Evolutionary conservation across 768 basidiomycete species (phyloP).

Genomic region (Lactarius akahatsu): DNA sequence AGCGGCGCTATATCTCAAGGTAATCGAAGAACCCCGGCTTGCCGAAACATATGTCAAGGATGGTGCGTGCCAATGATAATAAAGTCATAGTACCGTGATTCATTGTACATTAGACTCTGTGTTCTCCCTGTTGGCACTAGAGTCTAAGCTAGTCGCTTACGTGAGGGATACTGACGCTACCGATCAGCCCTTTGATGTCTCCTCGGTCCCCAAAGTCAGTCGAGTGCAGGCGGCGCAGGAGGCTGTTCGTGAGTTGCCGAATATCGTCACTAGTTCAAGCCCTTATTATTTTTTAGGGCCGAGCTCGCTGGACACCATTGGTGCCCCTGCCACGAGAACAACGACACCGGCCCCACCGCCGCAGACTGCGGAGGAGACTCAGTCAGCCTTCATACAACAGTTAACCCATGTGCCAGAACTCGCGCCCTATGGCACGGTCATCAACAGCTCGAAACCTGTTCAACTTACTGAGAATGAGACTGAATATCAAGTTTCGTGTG

Average conservation of each 20-base stretch:
- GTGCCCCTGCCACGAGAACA: conserved; percentile 63
- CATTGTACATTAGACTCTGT: conserved; percentile 68
- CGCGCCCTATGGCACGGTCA: conserved; percentile 75
- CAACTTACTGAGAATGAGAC: conserved; percentile 96
- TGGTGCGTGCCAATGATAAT: conserved; percentile 49
- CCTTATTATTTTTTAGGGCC: conserved; percentile 52
- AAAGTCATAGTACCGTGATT: conserved; percentile 1
- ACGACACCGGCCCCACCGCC: conserved; percentile 61
- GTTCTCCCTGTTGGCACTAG: conserved; percentile 86
- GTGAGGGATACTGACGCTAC: conserved; percentile 77
- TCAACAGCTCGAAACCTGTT: conserved; percentile 74
- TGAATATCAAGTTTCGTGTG: conserved; percentile 94
- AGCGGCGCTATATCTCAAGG: conserved; percentile 89
- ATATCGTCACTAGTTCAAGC: neutral
- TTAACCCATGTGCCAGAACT: conserved; percentile 87
- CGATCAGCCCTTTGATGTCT: conserved; percentile 76
- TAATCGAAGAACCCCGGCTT: conserved; percentile 74
- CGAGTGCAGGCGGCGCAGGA: conserved; percentile 89
- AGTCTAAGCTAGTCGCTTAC: conserved; percentile 90
- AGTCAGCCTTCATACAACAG: conserved; percentile 84
- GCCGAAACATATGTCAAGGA: conserved; percentile 90
- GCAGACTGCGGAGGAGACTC: conserved; percentile 82
- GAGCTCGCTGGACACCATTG: conserved; percentile 82
- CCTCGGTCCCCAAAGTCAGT: conserved; percentile 90
- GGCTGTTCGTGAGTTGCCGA: conserved; percentile 65